Conservation (phyloP, 2,329 filamentous ascomycete species). For the Ambrosiella beaveri region DNA sequence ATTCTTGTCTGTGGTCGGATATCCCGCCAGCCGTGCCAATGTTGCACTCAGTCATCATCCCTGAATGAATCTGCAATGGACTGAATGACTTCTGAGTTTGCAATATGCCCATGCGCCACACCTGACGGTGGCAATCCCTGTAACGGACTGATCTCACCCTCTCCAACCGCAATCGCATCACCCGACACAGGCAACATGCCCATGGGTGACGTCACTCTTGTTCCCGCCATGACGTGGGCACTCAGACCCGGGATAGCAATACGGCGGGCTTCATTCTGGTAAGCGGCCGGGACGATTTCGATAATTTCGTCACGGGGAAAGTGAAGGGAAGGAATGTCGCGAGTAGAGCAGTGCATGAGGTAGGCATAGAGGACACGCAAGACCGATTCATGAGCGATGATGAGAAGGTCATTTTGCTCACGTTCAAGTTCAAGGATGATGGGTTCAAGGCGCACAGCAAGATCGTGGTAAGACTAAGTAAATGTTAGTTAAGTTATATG, state of each 20-base stretch:
- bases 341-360: conserved; percentile 93
- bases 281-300: conserved; percentile 92
- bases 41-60: conserved; percentile 9
- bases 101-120: neutral
- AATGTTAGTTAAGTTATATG: conserved; percentile 6
- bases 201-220: conserved; percentile 11
- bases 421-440: conserved; percentile 95
- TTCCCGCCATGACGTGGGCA: conserved; percentile 49
- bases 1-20: neutral
- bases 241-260: conserved; percentile 63
- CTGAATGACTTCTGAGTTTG: conserved; percentile 4
- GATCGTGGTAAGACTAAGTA: conserved; percentile 79
- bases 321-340: conserved; percentile 79
- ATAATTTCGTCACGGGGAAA: conserved; percentile 97
- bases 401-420: conserved; percentile 92
- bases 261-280: conserved; percentile 87
- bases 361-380: conserved; percentile 92
- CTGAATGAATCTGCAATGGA: conserved; percentile 10
- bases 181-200: neutral
- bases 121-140: neutral
- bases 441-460: conserved; percentile 92
- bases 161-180: conserved; percentile 3
- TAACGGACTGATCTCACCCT: neutral
- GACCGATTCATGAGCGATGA: conserved; percentile 97
- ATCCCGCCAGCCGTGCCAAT: no score